phyloP scores from a whole-genome alignment of 768 basidiomycete genomes.

The Phanerochaete sordida region DNA sequence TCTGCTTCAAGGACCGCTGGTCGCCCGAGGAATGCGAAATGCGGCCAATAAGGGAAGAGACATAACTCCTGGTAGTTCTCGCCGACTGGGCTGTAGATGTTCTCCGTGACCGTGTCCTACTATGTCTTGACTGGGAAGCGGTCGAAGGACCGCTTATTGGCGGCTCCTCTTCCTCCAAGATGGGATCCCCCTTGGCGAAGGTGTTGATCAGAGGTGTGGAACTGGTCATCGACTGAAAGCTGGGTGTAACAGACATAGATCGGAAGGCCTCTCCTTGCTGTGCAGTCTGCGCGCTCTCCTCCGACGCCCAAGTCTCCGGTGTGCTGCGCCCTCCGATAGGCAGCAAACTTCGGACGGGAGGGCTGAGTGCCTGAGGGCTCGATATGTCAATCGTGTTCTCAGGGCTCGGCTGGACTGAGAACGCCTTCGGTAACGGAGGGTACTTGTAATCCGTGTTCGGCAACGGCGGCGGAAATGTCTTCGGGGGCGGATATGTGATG shows the following conservation, averaged over 20 bases:
- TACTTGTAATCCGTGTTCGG: neutral
- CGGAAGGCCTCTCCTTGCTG: neutral
- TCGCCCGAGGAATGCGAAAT: conserved; percentile 34
- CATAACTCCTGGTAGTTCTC: conserved; percentile 36
- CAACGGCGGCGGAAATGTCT: conserved; percentile 1
- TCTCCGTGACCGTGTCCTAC: conserved; percentile 19
- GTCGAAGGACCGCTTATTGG: conserved; percentile 5
- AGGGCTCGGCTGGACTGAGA: neutral
- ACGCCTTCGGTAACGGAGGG: neutral
- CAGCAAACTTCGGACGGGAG: neutral
- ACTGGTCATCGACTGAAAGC: conserved; percentile 12
- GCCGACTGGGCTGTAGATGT: conserved; percentile 39
- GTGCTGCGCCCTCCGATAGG: conserved; percentile 6
- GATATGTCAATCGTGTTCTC: neutral
- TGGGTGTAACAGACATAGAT: conserved; percentile 4
- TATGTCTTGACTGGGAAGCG: neutral
- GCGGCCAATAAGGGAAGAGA: conserved; percentile 49
- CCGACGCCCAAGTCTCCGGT: conserved; percentile 1
- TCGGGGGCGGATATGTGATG: conserved; percentile 14
- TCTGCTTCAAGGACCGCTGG: conserved; percentile 26
- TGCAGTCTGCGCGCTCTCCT: neutral
- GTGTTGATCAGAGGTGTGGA: conserved; percentile 9
- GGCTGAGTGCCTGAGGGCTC: neutral
- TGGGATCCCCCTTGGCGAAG: conserved; percentile 10
- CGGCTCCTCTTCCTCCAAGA: conserved; percentile 13